A percentile compares a stretch with the other conserved stretches of the same genome.
Evolutionary conservation across 176 grass and related monocot genomes (phyloP).

Genomic region (Oryza australiensis): DNA sequence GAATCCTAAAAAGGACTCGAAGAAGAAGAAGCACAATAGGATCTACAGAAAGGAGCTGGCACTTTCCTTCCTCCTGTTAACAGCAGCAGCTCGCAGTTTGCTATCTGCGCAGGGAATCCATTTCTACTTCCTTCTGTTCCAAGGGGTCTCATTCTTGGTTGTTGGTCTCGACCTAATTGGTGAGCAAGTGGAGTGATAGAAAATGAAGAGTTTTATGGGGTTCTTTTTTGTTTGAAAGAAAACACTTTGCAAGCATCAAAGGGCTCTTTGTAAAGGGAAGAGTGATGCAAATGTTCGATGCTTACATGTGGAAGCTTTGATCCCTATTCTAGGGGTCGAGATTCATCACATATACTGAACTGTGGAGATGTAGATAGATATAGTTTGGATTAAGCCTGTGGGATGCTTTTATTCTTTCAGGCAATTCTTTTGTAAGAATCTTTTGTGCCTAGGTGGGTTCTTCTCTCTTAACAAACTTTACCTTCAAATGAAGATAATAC

Average conservation of each 20-base stretch:
- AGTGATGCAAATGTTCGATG: constrained; percentile 22
- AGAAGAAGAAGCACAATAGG: constrained; percentile 68
- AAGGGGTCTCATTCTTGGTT: constrained; percentile 70
- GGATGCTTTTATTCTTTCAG: constrained; percentile 54
- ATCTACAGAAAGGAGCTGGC: constrained; percentile 82
- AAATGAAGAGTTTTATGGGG: constrained; percentile 21
- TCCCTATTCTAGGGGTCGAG: constrained; percentile 33
- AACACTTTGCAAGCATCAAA: constrained; percentile 44
- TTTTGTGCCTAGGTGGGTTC: constrained; percentile 35
- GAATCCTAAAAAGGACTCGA: constrained; percentile 51
- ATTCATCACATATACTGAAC: constrained; percentile 51
- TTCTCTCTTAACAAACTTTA: constrained; percentile 45
- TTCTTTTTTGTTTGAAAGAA: constrained; percentile 44
- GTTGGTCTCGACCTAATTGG: constrained; percentile 81
- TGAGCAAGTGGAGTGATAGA: constrained; percentile 67
- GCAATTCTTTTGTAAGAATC: constrained; percentile 70
- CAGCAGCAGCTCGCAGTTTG: constrained; percentile 66
- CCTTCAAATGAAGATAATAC: constrained; percentile 57
- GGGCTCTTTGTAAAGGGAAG: constrained; percentile 51
- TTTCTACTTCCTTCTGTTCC: constrained; percentile 84
- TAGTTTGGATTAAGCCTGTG: constrained; percentile 53
- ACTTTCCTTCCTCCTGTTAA: constrained; percentile 69
- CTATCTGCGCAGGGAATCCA: constrained; percentile 78
- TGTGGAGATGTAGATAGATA: constrained; percentile 65
- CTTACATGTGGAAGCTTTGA: constrained; percentile 44